Base-by-base conservation (phyloP, 208 protist genomes). In the Acanthamoeba triangularis region DNA sequence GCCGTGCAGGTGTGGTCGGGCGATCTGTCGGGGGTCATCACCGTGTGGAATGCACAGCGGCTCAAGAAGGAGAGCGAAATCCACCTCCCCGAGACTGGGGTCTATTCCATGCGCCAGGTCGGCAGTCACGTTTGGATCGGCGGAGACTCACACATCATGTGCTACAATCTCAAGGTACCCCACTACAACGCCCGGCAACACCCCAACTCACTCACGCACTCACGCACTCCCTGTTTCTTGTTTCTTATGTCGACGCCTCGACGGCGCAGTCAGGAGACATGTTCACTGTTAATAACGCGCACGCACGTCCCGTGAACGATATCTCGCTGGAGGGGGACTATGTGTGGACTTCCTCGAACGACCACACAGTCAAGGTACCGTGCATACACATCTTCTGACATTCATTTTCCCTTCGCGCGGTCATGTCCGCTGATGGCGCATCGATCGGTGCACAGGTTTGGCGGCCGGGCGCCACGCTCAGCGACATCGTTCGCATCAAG, bases 61-160 rank as follows among this genome's bases (percentile, higher is more conserved):
- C 80, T 88, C 49, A 88, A 88, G 80, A 88, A 88, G 80, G 80
- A 88, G 49, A 88, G 80, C 52, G 80, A 88, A 37, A 88, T 88
- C 49, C 49, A 63, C 49, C 52, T 88, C 13, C 80, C 80, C 80
- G 80, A 88, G 80, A 88, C 80, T 47, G 80, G 80, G 49, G 80
- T 88, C 52, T 88, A 88, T 23, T 88, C 80, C 16, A 56, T 88
- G 80, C 80, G 80, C 4, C 80, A 88, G 80, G 80, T 88, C n/a
- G 80, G 80, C 13, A 63, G 49, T 35, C 80, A 88, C 35, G 80
- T 88, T 10, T 88, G 80, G 80, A 88, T 88, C 0, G 80, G 80
- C 28, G 80, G 80, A 33, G 80, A 88, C 80, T 88, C 80, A 0
- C 80, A 88, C 80, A 88, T 88, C 49, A 88, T 88, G 28, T 88